Evolutionary conservation across 352 stramenopile genomes (phyloP).

Genomic region (Hyaloperonospora arabidopsidis): DNA sequence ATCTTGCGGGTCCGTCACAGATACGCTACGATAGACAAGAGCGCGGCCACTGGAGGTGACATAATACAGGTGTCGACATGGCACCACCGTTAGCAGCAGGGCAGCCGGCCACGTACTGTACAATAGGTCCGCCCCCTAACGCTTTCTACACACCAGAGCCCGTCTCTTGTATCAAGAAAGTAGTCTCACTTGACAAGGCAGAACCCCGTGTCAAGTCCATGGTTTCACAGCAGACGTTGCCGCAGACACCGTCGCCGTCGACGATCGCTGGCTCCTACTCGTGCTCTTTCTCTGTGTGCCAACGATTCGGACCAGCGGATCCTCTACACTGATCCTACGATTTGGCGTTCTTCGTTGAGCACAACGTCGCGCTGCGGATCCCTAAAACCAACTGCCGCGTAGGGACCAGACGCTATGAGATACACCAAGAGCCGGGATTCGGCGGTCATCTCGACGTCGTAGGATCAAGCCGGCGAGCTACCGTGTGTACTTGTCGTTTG

Average conservation of each 20-base stretch:
- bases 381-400: slow-evolving; percentile 20
- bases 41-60: no score
- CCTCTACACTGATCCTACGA: slow-evolving; percentile 15
- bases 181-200: not conserved
- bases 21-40: no score
- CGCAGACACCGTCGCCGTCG: not conserved
- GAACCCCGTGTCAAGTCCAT: not conserved
- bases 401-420: slow-evolving; percentile 19
- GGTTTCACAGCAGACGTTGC: no score
- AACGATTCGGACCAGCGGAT: slow-evolving; percentile 16
- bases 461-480: slow-evolving; percentile 9
- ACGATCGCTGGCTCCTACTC: not conserved
- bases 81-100: not conserved
- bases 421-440: slow-evolving; percentile 20
- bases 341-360: slow-evolving; percentile 7
- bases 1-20: no score
- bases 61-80: not conserved
- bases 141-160: slow-evolving; percentile 15
- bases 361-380: slow-evolving; percentile 11
- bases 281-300: not conserved
- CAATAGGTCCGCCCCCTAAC: slow-evolving; percentile 14
- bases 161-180: slow-evolving; percentile 21
- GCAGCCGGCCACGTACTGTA: slow-evolving; percentile 5
- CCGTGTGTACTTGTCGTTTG: slow-evolving; percentile 2
- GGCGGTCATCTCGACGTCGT: slow-evolving; percentile 12